Percentiles rank a stretch among this genome's conserved stretches.
Conservation (phyloP, 805 yeast species). For the Metschnikowia cerradonensis region DNA sequence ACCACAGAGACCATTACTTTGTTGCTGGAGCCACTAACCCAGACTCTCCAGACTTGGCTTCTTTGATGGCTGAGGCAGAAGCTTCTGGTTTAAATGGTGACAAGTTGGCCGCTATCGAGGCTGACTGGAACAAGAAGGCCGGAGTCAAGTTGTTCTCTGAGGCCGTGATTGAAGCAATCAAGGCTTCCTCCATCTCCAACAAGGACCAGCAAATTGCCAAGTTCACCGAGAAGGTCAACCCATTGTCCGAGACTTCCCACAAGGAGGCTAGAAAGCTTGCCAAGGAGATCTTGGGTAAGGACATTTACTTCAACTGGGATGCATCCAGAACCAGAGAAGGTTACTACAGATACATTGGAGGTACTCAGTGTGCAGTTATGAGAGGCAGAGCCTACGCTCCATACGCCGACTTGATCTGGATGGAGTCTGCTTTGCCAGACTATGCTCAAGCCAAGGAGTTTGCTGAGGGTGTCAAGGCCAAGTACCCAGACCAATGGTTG, state of each 20-base stretch:
- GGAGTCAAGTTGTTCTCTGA: slow-evolving; percentile 85
- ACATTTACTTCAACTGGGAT: slow-evolving; percentile 91
- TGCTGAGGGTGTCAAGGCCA: slow-evolving; percentile 81
- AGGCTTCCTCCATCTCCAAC: slow-evolving; percentile 53
- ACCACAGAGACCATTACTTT: slow-evolving; percentile 90
- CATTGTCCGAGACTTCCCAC: slow-evolving; percentile 71
- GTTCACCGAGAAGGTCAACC: slow-evolving; percentile 67
- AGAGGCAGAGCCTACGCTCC: slow-evolving; percentile 95
- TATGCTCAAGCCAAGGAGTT: slow-evolving; percentile 91
- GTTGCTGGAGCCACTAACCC: slow-evolving; percentile 90
- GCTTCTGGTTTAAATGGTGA: slow-evolving; percentile 65
- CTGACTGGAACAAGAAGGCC: slow-evolving; percentile 77
- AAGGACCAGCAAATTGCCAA: slow-evolving; percentile 58
- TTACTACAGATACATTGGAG: slow-evolving; percentile 92
- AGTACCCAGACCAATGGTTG: slow-evolving; percentile 88
- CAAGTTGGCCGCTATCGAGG: slow-evolving; percentile 68
- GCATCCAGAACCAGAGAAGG: slow-evolving; percentile 94
- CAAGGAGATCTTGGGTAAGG: slow-evolving; percentile 70
- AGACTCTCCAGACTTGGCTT: slow-evolving; percentile 65
- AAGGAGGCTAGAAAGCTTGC: slow-evolving; percentile 78
- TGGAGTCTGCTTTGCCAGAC: slow-evolving; percentile 96
- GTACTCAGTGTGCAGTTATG: slow-evolving; percentile 95
- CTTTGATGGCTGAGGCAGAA: slow-evolving; percentile 81
- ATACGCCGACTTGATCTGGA: slow-evolving; percentile 93
- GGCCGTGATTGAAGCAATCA: slow-evolving; percentile 83